Evolutionary conservation across 208 protist species (phyloP).

Genomic region (Wallacemonas rigidus): DNA sequence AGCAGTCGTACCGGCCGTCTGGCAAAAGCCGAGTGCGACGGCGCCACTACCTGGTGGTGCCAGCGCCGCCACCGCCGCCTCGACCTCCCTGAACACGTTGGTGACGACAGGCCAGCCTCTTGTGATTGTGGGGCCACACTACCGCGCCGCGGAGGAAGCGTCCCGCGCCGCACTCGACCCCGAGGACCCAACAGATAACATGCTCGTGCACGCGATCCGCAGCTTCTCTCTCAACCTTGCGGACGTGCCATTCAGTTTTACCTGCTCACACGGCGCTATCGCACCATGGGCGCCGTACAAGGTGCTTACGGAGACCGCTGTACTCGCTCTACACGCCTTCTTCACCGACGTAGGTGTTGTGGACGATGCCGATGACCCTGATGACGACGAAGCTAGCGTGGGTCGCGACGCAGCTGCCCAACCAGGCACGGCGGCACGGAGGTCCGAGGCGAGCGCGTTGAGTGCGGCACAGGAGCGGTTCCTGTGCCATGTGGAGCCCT

Average conservation of each 20-base stretch:
- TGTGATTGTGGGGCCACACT: neutral
- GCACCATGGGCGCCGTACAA: constrained; percentile 63
- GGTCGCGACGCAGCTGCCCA: no score
- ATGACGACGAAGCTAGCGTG: neutral
- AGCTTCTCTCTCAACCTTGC: constrained; percentile 24
- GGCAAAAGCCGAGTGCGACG: neutral
- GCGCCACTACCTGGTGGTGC: constrained; percentile 6
- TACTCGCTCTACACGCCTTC: constrained; percentile 26
- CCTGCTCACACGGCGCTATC: constrained; percentile 44
- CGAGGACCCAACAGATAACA: constrained; percentile 1
- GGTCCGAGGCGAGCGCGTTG: neutral
- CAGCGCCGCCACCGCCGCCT: neutral
- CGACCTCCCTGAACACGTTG: neutral
- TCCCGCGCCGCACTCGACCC: neutral
- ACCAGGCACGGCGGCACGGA: neutral
- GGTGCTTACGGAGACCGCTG: constrained; percentile 31
- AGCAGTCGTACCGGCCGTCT: neutral
- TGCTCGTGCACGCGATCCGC: neutral
- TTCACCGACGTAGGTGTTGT: constrained; percentile 16
- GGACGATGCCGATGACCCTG: neutral
- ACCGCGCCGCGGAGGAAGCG: constrained; percentile 11
- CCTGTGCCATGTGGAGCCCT: constrained; percentile 3
- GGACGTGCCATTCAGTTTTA: constrained; percentile 21
- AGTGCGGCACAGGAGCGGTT: neutral
- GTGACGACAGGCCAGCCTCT: neutral